These are phyloP conservation scores for Blastobotrys americana DNA, from an alignment of 805 yeast genomes.

Conservation along the genomic window DNA sequence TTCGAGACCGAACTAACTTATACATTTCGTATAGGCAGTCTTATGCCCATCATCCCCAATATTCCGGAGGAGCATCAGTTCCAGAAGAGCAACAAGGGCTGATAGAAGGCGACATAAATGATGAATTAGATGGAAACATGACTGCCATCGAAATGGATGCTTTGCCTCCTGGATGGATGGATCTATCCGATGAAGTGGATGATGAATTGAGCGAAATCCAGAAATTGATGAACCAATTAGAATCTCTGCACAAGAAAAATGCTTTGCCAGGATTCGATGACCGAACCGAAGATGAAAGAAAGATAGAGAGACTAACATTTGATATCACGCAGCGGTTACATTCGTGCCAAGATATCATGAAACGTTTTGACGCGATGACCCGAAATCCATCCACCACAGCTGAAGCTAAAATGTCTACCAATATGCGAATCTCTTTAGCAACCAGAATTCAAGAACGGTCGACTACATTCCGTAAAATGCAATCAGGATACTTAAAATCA, in stretches of 20 bases:
- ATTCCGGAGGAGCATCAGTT: conserved; percentile 27
- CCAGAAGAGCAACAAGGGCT: conserved; percentile 57
- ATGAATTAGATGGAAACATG: conserved; percentile 16
- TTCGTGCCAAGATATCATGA: conserved; percentile 66
- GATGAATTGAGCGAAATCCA: conserved; percentile 48
- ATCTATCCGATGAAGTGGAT: conserved; percentile 66
- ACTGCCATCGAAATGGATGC: conserved; percentile 51
- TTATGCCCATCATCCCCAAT: conserved; percentile 55
- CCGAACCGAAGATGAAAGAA: conserved; percentile 62
- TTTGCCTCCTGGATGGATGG: conserved; percentile 73
- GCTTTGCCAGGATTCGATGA: conserved; percentile 85
- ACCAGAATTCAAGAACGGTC: conserved; percentile 72
- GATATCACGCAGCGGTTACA: conserved; percentile 70
- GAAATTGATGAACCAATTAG: conserved; percentile 50
- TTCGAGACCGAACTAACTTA: conserved; percentile 90
- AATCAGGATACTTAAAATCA: conserved; percentile 80
- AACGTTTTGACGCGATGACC: conserved; percentile 48
- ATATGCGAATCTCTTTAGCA: conserved; percentile 80
- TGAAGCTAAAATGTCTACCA: conserved; percentile 63
- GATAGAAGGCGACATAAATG: conserved; percentile 32
- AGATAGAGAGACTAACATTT: conserved; percentile 72
- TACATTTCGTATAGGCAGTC: conserved; percentile 85
- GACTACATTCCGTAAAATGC: conserved; percentile 74
- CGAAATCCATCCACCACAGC: conserved; percentile 34
- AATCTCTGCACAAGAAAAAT: conserved; percentile 68